Evolutionary conservation across 1,284 basidiomycete genomes (phyloP).

Genomic region (Pyrrhoderma noxium): DNA sequence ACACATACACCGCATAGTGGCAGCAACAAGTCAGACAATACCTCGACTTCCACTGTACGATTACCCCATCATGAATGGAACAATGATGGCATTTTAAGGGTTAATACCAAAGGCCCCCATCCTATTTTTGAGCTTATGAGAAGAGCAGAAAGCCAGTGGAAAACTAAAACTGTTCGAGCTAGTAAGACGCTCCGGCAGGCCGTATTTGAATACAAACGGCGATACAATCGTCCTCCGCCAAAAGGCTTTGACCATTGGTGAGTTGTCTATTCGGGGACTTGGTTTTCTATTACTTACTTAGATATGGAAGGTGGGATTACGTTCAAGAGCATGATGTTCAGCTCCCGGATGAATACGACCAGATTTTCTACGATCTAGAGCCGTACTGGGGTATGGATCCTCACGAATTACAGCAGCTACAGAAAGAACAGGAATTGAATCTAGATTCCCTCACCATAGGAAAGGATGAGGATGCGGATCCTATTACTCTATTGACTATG

Average conservation of each 20-base stretch:
- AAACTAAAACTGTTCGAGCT: conserved; percentile 33
- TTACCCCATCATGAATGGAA: conserved; percentile 23
- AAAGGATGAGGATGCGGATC: conserved; percentile 24
- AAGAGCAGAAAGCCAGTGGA: conserved; percentile 35
- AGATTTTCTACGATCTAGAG: conserved; percentile 45
- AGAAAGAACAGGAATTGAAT: conserved; percentile 31
- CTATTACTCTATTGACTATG: conserved; percentile 30
- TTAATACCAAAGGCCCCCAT: conserved; percentile 30
- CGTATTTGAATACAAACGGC: conserved; percentile 37
- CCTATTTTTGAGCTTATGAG: conserved; percentile 40
- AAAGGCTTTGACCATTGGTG: conserved; percentile 53
- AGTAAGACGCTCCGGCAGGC: conserved; percentile 39
- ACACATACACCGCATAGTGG: too few relatives aligned
- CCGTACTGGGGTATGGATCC: conserved; percentile 50
- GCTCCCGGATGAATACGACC: conserved; percentile 52
- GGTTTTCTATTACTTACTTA: neutral
- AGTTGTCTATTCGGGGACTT: neutral
- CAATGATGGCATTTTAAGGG: conserved; percentile 26
- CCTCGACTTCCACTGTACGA: too few relatives aligned
- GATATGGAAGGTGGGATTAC: conserved; percentile 45
- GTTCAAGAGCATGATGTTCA: conserved; percentile 45
- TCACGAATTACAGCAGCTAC: conserved; percentile 31
- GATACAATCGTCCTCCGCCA: conserved; percentile 43
- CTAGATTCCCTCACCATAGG: conserved; percentile 32
- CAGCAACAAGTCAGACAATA: too few relatives aligned